These are phyloP conservation scores for Aspergillus homomorphus DNA, from an alignment of 495 filamentous ascomycete genomes.

Conservation along the genomic window DNA sequence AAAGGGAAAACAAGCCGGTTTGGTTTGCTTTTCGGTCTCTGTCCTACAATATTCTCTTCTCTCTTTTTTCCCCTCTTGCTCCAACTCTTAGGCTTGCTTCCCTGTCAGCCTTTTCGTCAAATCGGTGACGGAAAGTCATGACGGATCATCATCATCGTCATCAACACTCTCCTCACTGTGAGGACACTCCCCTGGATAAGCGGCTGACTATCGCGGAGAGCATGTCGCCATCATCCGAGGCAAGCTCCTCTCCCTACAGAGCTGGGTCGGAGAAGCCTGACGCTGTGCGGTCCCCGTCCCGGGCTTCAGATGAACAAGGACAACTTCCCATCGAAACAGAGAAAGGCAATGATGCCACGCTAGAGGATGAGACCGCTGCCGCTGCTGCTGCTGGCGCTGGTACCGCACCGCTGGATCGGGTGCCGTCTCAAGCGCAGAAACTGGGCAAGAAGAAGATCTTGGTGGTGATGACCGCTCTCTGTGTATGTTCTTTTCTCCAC, in stretches of 20 bases:
- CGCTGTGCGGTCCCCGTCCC: neutral
- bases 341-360: slow-evolving; percentile 14
- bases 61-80: neutral
- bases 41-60: slow-evolving; percentile 1
- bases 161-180: slow-evolving; percentile 4
- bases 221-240: slow-evolving; percentile 6
- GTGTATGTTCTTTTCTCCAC: slow-evolving; percentile 33
- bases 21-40: slow-evolving; percentile 4
- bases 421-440: slow-evolving; percentile 39
- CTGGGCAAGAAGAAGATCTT: slow-evolving; percentile 49
- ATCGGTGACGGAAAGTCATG: slow-evolving; percentile 1
- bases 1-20: neutral
- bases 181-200: slow-evolving; percentile 4
- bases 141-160: slow-evolving; percentile 2
- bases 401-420: slow-evolving; percentile 30
- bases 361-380: slow-evolving; percentile 21
- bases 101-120: neutral
- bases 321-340: slow-evolving; percentile 5
- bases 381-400: slow-evolving; percentile 1
- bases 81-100: neutral
- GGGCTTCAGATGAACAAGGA: neutral
- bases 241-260: slow-evolving; percentile 7
- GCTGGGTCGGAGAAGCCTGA: slow-evolving; percentile 7
- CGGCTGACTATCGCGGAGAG: slow-evolving; percentile 8
- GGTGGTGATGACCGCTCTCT: slow-evolving; percentile 50